Evolutionary conservation across 1,139 yeast species (phyloP).

Genomic region (Taphrina flavorubra): DNA sequence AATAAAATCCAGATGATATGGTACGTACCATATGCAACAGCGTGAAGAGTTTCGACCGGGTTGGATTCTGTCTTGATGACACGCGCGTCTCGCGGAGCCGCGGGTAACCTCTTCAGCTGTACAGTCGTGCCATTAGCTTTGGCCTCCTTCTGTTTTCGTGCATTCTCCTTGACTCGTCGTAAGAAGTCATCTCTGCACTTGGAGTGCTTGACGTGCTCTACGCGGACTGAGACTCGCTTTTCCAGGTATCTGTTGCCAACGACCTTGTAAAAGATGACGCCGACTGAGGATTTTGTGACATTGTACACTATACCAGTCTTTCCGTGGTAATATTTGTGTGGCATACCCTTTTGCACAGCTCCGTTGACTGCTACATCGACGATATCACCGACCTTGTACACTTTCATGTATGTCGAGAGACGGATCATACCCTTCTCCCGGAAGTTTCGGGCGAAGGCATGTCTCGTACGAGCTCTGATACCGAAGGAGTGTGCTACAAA

Average conservation of each 20-base stretch:
- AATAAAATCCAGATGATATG: conserved; percentile 54
- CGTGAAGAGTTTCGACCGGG: conserved; percentile 96
- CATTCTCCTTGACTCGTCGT: conserved; percentile 97
- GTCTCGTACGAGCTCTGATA: conserved; percentile 44
- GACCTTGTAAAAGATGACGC: conserved; percentile 97
- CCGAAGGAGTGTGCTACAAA: conserved; percentile 72
- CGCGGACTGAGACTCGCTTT: conserved; percentile 97
- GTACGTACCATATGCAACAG: conserved; percentile 99
- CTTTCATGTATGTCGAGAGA: conserved; percentile 94
- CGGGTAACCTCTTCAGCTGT: conserved; percentile 97
- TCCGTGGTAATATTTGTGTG: conserved; percentile 99
- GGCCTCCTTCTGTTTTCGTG: conserved; percentile 91
- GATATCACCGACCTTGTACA: conserved; percentile 98
- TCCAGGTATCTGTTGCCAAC: conserved; percentile 99
- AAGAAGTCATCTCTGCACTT: conserved; percentile 99
- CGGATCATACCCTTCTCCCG: conserved; percentile 45
- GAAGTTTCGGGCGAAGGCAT: conserved; percentile 43
- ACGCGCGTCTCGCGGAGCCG: conserved; percentile 92
- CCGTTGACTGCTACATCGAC: conserved; percentile 99
- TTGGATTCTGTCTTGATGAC: conserved; percentile 76
- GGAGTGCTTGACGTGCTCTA: conserved; percentile 99
- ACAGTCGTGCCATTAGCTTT: conserved; percentile 90
- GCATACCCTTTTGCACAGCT: conserved; percentile 99
- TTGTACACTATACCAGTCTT: conserved; percentile 99
- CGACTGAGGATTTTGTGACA: conserved; percentile 97